phyloP scores from a whole-genome alignment of 1,139 yeast genomes.

The Geotrichum citri-aurantii region DNA sequence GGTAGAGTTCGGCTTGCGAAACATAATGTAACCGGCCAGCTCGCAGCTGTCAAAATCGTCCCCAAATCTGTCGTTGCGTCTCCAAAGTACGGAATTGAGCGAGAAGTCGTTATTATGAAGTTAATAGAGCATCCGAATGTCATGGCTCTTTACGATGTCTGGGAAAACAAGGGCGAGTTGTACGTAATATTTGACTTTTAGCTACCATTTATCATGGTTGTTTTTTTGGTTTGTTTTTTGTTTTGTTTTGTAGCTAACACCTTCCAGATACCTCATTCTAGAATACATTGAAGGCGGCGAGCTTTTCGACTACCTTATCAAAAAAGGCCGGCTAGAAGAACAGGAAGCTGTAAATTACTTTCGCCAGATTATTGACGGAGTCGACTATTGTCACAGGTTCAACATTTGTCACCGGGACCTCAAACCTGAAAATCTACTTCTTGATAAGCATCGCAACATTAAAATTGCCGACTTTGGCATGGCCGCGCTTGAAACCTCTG shows the following conservation, averaged over 20 bases:
- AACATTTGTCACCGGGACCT: conserved; percentile 90
- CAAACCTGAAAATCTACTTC: conserved; percentile 86
- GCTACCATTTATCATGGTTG: too few relatives aligned
- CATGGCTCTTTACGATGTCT: conserved; percentile 92
- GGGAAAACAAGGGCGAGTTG: conserved; percentile 94
- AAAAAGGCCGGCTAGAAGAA: conserved; percentile 83
- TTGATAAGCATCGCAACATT: conserved; percentile 71
- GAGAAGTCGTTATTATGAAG: conserved; percentile 92
- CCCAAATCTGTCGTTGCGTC: conserved; percentile 68
- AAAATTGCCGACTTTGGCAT: conserved; percentile 98
- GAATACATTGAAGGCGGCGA: conserved; percentile 99
- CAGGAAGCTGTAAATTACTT: conserved; percentile 85
- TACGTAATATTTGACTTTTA: conserved; percentile 19
- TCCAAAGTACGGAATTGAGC: conserved; percentile 75
- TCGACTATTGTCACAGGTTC: conserved; percentile 86
- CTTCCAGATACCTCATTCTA: conserved; percentile 57
- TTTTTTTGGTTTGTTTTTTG: neutral
- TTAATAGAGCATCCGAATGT: conserved; percentile 89
- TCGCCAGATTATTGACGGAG: conserved; percentile 87
- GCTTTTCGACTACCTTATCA: conserved; percentile 82
- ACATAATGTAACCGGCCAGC: conserved; percentile 73
- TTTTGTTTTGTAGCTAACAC: neutral
- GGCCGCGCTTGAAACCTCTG: conserved; percentile 93
- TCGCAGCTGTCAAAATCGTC: conserved; percentile 95
- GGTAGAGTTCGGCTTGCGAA: conserved; percentile 92